Conservation (phyloP, 345 rosid species). For the Boechera divaricarpa region DNA sequence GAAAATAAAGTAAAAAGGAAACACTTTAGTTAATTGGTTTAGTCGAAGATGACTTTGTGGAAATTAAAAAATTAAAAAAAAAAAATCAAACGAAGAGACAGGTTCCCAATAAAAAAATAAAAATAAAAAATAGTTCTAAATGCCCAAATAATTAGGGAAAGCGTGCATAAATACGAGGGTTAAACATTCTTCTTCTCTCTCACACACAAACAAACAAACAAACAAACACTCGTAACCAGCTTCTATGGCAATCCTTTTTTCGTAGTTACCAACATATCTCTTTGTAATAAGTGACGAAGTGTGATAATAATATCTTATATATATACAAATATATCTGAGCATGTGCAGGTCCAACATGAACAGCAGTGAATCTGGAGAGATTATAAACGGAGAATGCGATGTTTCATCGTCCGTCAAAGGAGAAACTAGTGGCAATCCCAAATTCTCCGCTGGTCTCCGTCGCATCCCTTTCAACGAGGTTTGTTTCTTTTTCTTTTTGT, state of each 20-base stretch:
- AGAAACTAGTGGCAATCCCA: slow-evolving; percentile 36
- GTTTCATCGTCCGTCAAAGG: slow-evolving; percentile 42
- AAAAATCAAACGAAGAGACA: neutral
- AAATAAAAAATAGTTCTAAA: neutral
- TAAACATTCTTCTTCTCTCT: slow-evolving; percentile 41
- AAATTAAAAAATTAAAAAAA: neutral
- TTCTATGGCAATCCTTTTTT: slow-evolving; percentile 20
- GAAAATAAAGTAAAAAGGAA: slow-evolving; percentile 27
- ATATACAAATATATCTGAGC: slow-evolving; percentile 26
- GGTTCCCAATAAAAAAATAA: neutral
- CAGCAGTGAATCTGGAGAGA: slow-evolving; percentile 40
- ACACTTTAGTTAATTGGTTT: slow-evolving; percentile 14
- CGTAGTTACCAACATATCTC: slow-evolving; percentile 30
- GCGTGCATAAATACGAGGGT: slow-evolving; percentile 38
- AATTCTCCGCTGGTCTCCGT: slow-evolving; percentile 40
- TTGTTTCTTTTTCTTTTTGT: slow-evolving; percentile 1
- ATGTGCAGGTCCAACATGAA: slow-evolving; percentile 40
- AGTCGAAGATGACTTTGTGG: slow-evolving; percentile 18
- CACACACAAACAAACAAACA: neutral
- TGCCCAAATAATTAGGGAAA: neutral
- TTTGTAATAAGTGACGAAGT: slow-evolving; percentile 28
- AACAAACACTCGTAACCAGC: slow-evolving; percentile 5
- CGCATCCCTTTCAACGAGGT: slow-evolving; percentile 47
- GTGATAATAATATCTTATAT: slow-evolving; percentile 11
- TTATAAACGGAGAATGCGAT: slow-evolving; percentile 38